Conservation (phyloP, 176 grass and related monocot genomes). For the Paspalum notatum region DNA sequence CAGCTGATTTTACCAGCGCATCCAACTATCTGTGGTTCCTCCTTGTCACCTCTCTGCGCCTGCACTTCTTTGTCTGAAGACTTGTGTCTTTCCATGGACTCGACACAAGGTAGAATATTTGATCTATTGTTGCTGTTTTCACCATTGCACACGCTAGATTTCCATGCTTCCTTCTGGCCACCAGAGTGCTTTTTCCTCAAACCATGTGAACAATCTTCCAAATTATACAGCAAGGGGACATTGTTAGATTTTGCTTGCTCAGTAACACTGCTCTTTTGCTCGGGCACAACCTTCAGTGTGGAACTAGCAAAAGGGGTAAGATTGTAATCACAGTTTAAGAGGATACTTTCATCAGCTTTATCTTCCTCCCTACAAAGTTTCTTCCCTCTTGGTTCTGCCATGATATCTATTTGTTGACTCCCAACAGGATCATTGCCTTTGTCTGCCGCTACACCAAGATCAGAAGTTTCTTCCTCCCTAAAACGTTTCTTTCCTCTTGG, state of each 20-base stretch:
- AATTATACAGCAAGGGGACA: not conserved
- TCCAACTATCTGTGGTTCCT: not conserved
- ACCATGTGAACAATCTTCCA: not conserved
- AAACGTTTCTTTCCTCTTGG: not conserved
- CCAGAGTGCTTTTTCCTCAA: not conserved
- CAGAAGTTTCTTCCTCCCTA: constrained; percentile 6
- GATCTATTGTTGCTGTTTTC: constrained; percentile 12
- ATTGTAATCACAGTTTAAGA: not conserved
- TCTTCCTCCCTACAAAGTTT: not conserved
- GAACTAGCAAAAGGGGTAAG: constrained; percentile 1
- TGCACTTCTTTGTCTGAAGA: not conserved
- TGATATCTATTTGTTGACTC: not conserved
- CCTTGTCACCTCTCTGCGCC: not conserved
- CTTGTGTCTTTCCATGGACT: not conserved
- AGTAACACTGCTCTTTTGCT: not conserved
- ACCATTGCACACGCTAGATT: not conserved
- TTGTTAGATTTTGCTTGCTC: not conserved
- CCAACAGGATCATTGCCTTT: not conserved
- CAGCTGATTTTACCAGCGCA: not conserved
- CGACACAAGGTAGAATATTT: not conserved
- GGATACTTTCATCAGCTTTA: not conserved
- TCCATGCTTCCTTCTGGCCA: not conserved
- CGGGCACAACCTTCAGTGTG: not conserved
- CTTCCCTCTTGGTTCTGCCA: not conserved
- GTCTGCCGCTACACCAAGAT: constrained; percentile 1